Evolutionary conservation across 768 basidiomycete genomes (phyloP).

Genomic region (Leucocoprinus sp.): DNA sequence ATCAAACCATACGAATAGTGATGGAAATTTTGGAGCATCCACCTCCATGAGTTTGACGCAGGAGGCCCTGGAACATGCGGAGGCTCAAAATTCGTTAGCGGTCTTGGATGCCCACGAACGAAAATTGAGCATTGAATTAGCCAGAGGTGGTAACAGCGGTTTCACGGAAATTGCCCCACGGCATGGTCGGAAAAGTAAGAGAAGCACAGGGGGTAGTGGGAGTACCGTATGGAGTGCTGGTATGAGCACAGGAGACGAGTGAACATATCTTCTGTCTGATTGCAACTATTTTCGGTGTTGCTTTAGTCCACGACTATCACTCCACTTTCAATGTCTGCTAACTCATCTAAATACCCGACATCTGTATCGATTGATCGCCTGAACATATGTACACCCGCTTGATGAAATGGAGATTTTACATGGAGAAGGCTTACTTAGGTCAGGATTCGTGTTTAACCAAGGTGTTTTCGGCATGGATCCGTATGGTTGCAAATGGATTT

Average conservation of each 20-base stretch:
- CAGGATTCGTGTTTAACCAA: conserved; percentile 42
- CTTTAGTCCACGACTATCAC: conserved; percentile 2
- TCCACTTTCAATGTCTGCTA: background rate
- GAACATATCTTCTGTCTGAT: background rate
- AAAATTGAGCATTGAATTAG: conserved; percentile 61
- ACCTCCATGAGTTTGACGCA: conserved; percentile 48
- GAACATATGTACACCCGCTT: conserved; percentile 5
- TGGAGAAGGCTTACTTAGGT: background rate
- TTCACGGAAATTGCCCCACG: conserved; percentile 69
- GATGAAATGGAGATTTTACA: background rate
- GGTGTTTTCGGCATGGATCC: conserved; percentile 74
- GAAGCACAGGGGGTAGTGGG: conserved; percentile 57
- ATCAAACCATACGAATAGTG: conserved; percentile 23
- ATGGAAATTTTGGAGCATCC: conserved; percentile 22
- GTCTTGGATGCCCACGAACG: conserved; percentile 78
- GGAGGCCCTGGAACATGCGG: conserved; percentile 70
- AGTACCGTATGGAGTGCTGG: conserved; percentile 86
- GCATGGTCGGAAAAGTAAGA: conserved; percentile 49
- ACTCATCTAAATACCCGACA: conserved; percentile 5
- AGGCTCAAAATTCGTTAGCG: conserved; percentile 68
- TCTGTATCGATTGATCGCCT: conserved; percentile 3
- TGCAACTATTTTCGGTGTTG: background rate
- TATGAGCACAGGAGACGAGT: conserved; percentile 55
- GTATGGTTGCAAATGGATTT: conserved; percentile 73
- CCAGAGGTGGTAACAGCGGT: conserved; percentile 62